phyloP scores from a whole-genome alignment of 2,329 filamentous ascomycete species.

The Exophiala sp. region DNA sequence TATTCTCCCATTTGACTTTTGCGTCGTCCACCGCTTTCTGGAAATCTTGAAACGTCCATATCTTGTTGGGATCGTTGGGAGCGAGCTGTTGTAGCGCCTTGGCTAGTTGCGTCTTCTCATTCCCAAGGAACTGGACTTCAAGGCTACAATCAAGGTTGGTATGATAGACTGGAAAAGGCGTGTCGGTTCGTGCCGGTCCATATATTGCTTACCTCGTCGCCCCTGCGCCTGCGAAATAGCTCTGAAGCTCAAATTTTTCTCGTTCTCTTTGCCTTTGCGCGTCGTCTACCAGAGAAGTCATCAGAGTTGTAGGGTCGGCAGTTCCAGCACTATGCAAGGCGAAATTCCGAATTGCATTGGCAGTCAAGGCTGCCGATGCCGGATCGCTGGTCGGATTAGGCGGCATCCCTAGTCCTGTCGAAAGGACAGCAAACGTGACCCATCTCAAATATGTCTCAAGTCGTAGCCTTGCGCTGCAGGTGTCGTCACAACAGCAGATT shows the following conservation, averaged over 20 bases:
- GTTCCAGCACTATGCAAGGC: not conserved
- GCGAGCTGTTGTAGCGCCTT: not conserved
- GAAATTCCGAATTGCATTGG: not conserved
- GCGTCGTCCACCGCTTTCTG: not conserved
- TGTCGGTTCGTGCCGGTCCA: not conserved
- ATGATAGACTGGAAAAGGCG: not conserved
- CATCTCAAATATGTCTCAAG: no score
- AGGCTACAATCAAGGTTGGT: not conserved
- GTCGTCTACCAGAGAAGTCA: not conserved
- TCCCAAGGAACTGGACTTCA: constrained; percentile 1
- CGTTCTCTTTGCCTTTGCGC: not conserved
- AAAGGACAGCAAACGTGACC: no score
- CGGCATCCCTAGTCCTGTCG: not conserved
- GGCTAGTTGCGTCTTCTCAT: constrained; percentile 1
- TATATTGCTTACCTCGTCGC: not conserved
- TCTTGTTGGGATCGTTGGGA: constrained; percentile 1
- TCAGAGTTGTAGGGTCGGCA: not conserved
- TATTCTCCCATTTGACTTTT: not conserved
- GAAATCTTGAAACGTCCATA: constrained; percentile 3
- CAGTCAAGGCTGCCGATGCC: not conserved
- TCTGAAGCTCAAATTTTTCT: not conserved
- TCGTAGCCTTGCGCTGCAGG: no score
- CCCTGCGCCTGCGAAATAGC: not conserved
- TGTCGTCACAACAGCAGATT: no score
- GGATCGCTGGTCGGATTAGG: not conserved